Evolutionary conservation across 768 basidiomycete species (phyloP), one percentile per base, ranked within the genome.

Genomic region (Suillus placidus): DNA sequence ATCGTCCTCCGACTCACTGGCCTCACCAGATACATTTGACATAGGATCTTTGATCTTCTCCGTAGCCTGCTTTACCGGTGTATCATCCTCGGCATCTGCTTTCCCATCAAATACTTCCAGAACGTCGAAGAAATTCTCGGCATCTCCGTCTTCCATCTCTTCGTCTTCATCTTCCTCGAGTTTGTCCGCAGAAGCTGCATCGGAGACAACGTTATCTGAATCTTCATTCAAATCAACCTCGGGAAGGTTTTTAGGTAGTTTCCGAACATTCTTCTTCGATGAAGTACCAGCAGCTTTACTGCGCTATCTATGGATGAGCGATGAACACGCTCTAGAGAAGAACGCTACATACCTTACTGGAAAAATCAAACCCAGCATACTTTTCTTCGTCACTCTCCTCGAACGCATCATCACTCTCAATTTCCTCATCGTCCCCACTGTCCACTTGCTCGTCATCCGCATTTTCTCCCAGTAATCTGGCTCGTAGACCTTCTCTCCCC

Each of bases 391-490:
- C 93, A 63, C 85, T 88, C 73, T 92, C 90, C 67, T 93, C 91
- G 66, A 93, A 92, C 2, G 92, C 94, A 67, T 83, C 88, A 71
- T 95, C 94, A 67, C 88, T 91, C 66, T 93, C 91, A 54, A 95
- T 85, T 66, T 95, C 93, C 72, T 95, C 93, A 71, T 95, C 94
- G 68, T 95, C 91, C 1, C 79, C 87, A 66, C 85, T 87, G 40
- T 82, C 87, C 68, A 93, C 82, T 67, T 71, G 76, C 64, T 86
- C 82, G 54, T 81, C 80, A 38, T 87, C 87, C 14, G 76, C 82
- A 42, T 82, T 75, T 67, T 86, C 85, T 7, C 83, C 85, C 60
- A 87, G 79, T 56, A 91, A 71, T 68, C 84, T 79, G 20, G 87
- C 70, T n/a, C 70, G 69, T 49, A 81, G 62, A 61, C 77, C 78